A percentile compares a stretch with the other conserved stretches of the same genome.
Evolutionary conservation across 495 filamentous ascomycete genomes (phyloP).

Genomic region (Lichenothelia convexa): DNA sequence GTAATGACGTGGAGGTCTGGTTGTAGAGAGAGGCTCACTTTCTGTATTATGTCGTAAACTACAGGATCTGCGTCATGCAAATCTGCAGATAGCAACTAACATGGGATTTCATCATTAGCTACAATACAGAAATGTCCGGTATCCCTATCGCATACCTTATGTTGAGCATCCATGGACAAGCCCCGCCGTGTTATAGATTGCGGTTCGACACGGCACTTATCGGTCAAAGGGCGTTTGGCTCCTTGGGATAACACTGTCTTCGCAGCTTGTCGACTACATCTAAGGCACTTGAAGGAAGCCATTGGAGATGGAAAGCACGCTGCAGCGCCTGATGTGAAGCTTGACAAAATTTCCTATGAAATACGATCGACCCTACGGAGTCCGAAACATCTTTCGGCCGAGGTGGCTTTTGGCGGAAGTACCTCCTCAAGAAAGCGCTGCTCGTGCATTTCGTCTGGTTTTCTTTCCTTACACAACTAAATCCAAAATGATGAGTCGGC

Average conservation of each 20-base stretch:
- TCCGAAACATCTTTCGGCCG: no score
- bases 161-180: conserved; percentile 40
- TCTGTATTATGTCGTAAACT: conserved; percentile 74
- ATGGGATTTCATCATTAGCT: conserved; percentile 6
- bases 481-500: conserved; percentile 31
- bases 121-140: background rate
- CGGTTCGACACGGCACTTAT: conserved; percentile 2
- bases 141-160: conserved; percentile 29
- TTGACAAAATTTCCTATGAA: no score
- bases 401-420: no score
- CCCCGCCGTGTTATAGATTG: conserved; percentile 19
- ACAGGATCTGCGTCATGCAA: conserved; percentile 74
- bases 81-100: conserved; percentile 57
- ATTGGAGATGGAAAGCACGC: no score
- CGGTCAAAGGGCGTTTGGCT: no score
- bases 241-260: no score
- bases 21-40: conserved; percentile 32
- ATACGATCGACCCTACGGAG: no score
- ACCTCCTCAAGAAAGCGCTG: no score
- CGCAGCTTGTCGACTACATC: no score
- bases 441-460: no score
- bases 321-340: no score
- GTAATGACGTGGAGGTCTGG: background rate
- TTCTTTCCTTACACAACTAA: conserved; percentile 26
- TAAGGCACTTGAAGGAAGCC: no score